Base-by-base conservation (phyloP, 2,329 filamentous ascomycete species). In the Aureobasidium namibiae region DNA sequence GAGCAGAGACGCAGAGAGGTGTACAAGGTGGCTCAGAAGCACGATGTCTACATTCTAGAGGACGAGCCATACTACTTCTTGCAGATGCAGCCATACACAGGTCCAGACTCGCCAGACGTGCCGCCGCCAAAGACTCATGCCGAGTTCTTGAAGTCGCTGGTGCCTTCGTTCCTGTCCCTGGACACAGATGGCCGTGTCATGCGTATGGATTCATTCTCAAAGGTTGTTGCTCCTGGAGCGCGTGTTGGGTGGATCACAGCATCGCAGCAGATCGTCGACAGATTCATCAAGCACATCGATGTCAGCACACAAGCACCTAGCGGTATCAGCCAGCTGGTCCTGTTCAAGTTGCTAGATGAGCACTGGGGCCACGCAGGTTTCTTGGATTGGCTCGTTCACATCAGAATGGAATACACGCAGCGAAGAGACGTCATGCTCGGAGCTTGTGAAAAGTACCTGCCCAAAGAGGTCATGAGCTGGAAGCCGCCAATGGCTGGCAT, bases 21-120 rank as follows among this genome's bases (percentile, higher is more conserved):
- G 46, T 96, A 96, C 74, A 78, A 78, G 36, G 81, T 95, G 14
- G 88, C 87, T 33, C 86, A 87, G 70, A 90, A 90, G 75, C 90
- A 96, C 72, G 89, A 96, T 69, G 68, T 96, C 41, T 88, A 83
- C 75, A 92, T 96, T 69, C 76, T 96, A 65, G 92, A 96, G 75
- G 92, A 96, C 70, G 92, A 96, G 71, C 92, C 92, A 1, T 96
- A 96, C 76, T 96, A 95, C 75, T 96, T 92, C 76, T 79, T 96
- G 36, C 92, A 96, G 73, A 89, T 91, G 87, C 84, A 89, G 66
- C 84, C 87, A 0, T 92, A 91, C 73, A 80, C 80, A 1, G 80
- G 82, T 14, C 74, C 78, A 33, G 72, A 79, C 63, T 73, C 78
- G 16, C 72, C 80, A 0, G 73, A 78, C 1, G 74, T 77, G 4